A percentile compares a stretch with the other conserved stretches of the same genome.
These are phyloP conservation scores for Fusarium circinatum DNA, from an alignment of 2,329 filamentous ascomycete species.

Conservation along the genomic window DNA sequence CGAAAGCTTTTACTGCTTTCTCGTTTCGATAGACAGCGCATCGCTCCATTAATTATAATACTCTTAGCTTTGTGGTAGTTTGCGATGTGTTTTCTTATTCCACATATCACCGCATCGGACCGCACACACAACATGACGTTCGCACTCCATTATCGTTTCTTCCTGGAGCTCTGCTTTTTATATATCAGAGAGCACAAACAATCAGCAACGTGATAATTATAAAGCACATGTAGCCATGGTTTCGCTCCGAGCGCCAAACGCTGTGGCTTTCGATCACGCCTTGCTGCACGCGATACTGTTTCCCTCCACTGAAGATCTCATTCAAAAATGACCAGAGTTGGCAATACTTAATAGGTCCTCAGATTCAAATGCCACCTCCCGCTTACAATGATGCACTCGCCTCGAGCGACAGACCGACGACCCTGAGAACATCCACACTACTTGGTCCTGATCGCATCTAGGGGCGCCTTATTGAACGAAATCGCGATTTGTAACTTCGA, in stretches of 20 bases:
- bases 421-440: not conserved
- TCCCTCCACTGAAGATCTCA: not conserved
- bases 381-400: no score
- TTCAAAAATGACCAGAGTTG: not conserved
- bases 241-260: not conserved
- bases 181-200: no score
- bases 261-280: not conserved
- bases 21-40: rapidly evolving
- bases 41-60: rapidly evolving
- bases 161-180: rapidly evolving
- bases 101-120: not conserved
- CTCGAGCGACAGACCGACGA: not conserved
- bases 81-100: not conserved
- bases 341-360: not conserved
- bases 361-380: not conserved
- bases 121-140: not conserved
- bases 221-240: not conserved
- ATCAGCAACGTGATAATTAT: rapidly evolving
- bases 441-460: not conserved
- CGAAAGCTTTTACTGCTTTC: rapidly evolving
- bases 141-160: not conserved
- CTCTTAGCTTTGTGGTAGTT: not conserved
- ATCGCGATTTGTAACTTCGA: not conserved
- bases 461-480: not conserved
- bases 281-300: not conserved